Evolutionary conservation across 108 stramenopile genomes (phyloP), one percentile per base, ranked within the genome.

Genomic region (Fragilaria crotonensis): DNA sequence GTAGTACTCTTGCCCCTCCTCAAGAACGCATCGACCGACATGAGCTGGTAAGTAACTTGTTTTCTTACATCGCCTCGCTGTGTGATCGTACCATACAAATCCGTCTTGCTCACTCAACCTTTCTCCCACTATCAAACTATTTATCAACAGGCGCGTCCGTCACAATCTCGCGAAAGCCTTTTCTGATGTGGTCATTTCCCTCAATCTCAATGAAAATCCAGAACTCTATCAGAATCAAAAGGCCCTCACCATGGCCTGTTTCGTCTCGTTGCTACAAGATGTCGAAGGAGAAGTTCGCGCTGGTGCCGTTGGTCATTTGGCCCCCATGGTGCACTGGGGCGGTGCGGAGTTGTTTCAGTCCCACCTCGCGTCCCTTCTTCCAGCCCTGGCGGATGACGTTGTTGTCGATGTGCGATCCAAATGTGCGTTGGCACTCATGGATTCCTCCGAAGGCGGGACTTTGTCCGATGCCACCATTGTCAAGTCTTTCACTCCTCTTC

Each of bases 281-380:
- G 67, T 76, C 44, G 96, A 97, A 77, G 87, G 92, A 0, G 92
- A 98, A 77, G 98, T 99, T 20, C 77, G 98, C 5, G 85, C 95
- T 3, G 95, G 92, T 2, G 95, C 96, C 5, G 95, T 95, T 5
- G 77, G 66, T 55, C 81, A 86, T 59, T 82, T 95, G 51, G 83
- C 91, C 18, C 72, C 64, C 29, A 94, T 94, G 81, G 77, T 85
- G 4, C 75, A 84, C 48, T 74, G 85, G 72, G 90, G 87, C 25
- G 90, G 90, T 25, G 65, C 69, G 23, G 81, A 77, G 23, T 75
- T 84, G 17, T 93, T 93, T 59, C 64, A 68, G 60, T 56, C 70
- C 0, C 85, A 87, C 59, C 71, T 93, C 28, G 66, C 73, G 46
- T 85, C 83, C 25, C 51, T 87, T 26, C 70, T 93, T 4, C 83